Evolutionary conservation across 352 stramenopile species (phyloP).

Genomic region (Phytophthora idaei): DNA sequence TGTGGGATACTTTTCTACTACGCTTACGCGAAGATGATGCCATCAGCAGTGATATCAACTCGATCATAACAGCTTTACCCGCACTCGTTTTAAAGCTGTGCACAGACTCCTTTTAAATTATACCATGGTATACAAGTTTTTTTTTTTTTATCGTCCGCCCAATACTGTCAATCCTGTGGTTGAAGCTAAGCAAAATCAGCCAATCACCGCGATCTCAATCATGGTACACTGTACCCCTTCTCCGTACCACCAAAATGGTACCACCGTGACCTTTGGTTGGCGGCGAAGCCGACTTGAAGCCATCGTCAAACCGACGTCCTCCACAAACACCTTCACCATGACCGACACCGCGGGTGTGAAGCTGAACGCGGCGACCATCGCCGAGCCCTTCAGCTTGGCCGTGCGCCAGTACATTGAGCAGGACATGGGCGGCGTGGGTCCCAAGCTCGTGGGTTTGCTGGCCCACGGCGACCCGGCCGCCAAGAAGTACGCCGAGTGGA

Average conservation of each 20-base stretch:
- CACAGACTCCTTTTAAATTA: no score
- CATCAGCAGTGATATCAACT: no score
- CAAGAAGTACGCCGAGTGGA: slow-evolving; percentile 98
- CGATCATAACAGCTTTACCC: no score
- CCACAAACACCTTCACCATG: slow-evolving; percentile 14
- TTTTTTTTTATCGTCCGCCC: no score
- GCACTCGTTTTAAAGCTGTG: no score
- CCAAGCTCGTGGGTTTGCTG: slow-evolving; percentile 92
- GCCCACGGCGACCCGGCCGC: slow-evolving; percentile 95
- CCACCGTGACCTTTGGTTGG: slow-evolving; percentile 16
- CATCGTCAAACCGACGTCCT: slow-evolving; percentile 5
- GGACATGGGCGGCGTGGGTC: slow-evolving; percentile 77
- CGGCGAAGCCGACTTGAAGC: slow-evolving; percentile 4
- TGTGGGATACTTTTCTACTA: not conserved
- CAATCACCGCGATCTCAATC: no score
- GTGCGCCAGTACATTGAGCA: slow-evolving; percentile 84
- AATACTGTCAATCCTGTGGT: no score
- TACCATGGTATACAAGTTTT: no score
- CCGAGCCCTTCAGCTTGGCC: slow-evolving; percentile 85
- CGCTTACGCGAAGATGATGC: no score
- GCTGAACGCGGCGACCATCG: slow-evolving; percentile 82
- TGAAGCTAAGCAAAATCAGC: no score
- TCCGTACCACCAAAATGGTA: slow-evolving; percentile 10
- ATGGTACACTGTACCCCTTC: no score
- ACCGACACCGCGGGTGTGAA: slow-evolving; percentile 49